Base-by-base conservation (phyloP, 2,329 filamentous ascomycete genomes). In the Colletotrichum orchidophilum region DNA sequence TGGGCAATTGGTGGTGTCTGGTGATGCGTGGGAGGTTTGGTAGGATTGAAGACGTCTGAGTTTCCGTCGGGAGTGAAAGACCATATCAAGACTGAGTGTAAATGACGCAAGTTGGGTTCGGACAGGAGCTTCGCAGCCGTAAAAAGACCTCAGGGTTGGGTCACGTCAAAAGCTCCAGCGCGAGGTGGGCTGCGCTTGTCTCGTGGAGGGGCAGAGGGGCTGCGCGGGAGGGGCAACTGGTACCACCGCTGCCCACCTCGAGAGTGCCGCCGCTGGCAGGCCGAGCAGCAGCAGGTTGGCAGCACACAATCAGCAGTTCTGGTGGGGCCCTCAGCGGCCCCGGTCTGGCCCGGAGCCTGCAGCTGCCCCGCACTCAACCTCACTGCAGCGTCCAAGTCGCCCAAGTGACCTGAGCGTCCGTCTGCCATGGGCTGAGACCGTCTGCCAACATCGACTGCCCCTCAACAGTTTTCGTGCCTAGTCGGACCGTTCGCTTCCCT, bases 1-100 rank as follows among this genome's bases (percentile, higher is more conserved):
- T 94, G 89, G 85, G 78, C 78, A 77, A 78, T 78, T 73, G 78
- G 74, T 80, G 27, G 33, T 70, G 62, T 73, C n/a, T 53, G 53
- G 29, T 59, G 57, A 46, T 66, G 49, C 35, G 18, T 59, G 57
- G 49, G 53, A 63, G 35, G 33, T 26, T 64, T 55, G 26, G 46
- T 55, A 46, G 59, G 66, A 59, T 29, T 58, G 49, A 18, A 49
- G 53, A 21, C 59, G 49, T 53, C 52, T 55, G 63, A 46, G 31
- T 21, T 12, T 42, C 55, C 52, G 39, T 70, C 33, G 26, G 8
- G 65, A 58, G 53, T 54, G 26, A 66, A 59, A 61, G 35, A 65
- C 52, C 46, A n/a, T 46, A 63, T 68, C 29, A 50, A 54, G 58
- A 9, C 26, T 63, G 49, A 55, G 33, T 46, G 66, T 71, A 74